A percentile compares a stretch with the other conserved stretches of the same genome.
These are phyloP conservation scores for Magnolia kwangsiensis DNA, from an alignment of 164 flowering plant genomes.

Conservation along the genomic window DNA sequence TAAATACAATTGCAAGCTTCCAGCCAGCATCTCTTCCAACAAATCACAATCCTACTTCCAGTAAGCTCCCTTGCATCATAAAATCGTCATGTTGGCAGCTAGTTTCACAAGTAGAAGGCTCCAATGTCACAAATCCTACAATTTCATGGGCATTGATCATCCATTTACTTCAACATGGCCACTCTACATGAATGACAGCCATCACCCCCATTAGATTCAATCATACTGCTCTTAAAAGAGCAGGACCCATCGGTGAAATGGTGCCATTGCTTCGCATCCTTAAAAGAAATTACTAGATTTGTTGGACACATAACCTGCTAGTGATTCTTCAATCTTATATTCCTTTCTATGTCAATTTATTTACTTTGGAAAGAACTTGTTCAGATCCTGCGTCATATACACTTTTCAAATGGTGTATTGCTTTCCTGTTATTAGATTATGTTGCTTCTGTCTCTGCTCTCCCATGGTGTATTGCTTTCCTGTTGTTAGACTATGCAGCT, in stretches of 20 bases:
- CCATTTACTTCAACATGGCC: not conserved
- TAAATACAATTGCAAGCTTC: no score
- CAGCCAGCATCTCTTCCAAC: not conserved
- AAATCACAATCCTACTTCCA: not conserved
- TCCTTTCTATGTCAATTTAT: not conserved
- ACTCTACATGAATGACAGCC: no score
- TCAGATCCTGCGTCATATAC: not conserved
- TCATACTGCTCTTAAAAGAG: not conserved
- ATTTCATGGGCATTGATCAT: not conserved
- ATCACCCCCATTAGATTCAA: no score
- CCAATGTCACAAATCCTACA: not conserved
- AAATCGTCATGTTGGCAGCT: not conserved
- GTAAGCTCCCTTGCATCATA: not conserved
- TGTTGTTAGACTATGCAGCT: not conserved
- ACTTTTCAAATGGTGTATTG: not conserved
- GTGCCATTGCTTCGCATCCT: not conserved
- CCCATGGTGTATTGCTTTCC: not conserved
- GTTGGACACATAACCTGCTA: not conserved
- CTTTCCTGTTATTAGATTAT: not conserved
- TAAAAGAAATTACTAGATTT: no score
- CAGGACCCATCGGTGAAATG: not conserved
- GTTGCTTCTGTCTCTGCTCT: slow-evolving; percentile 16
- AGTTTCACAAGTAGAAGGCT: not conserved
- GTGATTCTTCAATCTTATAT: not conserved
- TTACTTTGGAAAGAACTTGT: not conserved